These are phyloP conservation scores for Atractiella rhizophila DNA, from an alignment of 768 basidiomycete genomes.

Conservation along the genomic window DNA sequence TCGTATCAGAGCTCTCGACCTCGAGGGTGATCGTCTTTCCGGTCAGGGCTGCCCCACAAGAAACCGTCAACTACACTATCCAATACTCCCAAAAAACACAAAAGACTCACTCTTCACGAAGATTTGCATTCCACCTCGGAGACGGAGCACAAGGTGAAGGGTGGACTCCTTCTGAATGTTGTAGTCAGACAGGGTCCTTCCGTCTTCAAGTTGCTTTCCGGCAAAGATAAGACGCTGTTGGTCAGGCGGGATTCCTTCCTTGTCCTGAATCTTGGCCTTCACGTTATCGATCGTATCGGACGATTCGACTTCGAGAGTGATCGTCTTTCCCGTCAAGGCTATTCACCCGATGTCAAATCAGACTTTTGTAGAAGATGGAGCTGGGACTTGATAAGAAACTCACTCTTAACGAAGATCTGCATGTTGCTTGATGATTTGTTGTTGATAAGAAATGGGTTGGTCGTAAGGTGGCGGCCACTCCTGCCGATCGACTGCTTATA, in stretches of 20 bases:
- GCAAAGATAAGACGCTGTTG: too few species aligned
- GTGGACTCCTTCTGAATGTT: constrained; percentile 57
- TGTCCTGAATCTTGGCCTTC: constrained; percentile 84
- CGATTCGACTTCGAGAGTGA: constrained; percentile 55
- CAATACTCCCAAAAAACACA: too few species aligned
- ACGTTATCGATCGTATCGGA: constrained; percentile 85
- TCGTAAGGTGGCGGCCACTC: too few species aligned
- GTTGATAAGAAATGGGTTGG: too few species aligned
- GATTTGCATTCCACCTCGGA: constrained; percentile 91
- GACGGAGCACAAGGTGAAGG: constrained; percentile 84
- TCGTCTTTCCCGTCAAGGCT: constrained; percentile 44
- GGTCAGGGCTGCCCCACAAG: too few species aligned
- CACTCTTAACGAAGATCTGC: constrained; percentile 63
- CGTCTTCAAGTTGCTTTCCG: constrained; percentile 97
- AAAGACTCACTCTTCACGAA: constrained; percentile 63
- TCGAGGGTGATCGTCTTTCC: constrained; percentile 44
- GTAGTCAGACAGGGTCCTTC: constrained; percentile 78
- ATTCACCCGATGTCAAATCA: too few species aligned
- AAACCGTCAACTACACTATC: too few species aligned
- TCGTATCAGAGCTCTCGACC: constrained; percentile 77
- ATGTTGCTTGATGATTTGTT: too few species aligned
- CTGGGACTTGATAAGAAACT: too few species aligned
- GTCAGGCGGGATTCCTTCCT: constrained; percentile 79
- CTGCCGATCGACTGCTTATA: too few species aligned
- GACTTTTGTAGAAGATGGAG: too few species aligned